Conservation (phyloP, 1,284 basidiomycete genomes). For the Chiua sp. region DNA sequence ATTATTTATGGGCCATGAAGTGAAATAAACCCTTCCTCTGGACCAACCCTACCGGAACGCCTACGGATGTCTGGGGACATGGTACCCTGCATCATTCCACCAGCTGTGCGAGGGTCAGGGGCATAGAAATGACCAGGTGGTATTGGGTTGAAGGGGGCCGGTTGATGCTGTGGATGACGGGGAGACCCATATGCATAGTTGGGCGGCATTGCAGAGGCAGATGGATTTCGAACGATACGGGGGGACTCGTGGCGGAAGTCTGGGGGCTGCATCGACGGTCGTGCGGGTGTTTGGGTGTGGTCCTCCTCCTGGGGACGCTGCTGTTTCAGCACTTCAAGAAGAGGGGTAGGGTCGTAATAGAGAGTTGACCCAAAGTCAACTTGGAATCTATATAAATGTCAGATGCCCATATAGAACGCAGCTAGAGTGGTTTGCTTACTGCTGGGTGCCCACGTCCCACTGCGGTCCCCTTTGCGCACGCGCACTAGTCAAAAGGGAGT, state of each 20-base stretch:
- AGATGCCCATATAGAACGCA: constrained; percentile 7
- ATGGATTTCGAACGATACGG: constrained; percentile 34
- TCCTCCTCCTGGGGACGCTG: constrained; percentile 37
- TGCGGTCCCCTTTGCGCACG: constrained; percentile 81
- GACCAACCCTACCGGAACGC: constrained; percentile 37
- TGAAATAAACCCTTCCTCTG: constrained; percentile 39
- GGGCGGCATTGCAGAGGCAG: constrained; percentile 34
- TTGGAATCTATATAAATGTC: constrained; percentile 45
- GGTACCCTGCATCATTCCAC: constrained; percentile 35
- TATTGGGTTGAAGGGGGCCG: constrained; percentile 34
- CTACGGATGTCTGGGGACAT: constrained; percentile 46
- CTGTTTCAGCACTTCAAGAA: constrained; percentile 47
- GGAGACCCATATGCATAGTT: constrained; percentile 40
- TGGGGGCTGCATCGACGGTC: constrained; percentile 39
- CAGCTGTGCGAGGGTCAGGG: constrained; percentile 29
- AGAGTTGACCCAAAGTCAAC: constrained; percentile 54
- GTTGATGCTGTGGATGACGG: constrained; percentile 40
- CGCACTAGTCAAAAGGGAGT: constrained; percentile 75
- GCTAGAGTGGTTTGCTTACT: constrained; percentile 50
- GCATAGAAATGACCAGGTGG: constrained; percentile 43
- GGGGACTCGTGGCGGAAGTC: constrained; percentile 39
- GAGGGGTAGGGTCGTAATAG: constrained; percentile 54
- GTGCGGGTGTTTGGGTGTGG: constrained; percentile 24
- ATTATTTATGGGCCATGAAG: constrained; percentile 33
- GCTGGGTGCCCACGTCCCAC: constrained; percentile 85